These are phyloP conservation scores for Wickerhamomyces rabaulensis DNA, from an alignment of 805 yeast genomes.

Conservation along the genomic window DNA sequence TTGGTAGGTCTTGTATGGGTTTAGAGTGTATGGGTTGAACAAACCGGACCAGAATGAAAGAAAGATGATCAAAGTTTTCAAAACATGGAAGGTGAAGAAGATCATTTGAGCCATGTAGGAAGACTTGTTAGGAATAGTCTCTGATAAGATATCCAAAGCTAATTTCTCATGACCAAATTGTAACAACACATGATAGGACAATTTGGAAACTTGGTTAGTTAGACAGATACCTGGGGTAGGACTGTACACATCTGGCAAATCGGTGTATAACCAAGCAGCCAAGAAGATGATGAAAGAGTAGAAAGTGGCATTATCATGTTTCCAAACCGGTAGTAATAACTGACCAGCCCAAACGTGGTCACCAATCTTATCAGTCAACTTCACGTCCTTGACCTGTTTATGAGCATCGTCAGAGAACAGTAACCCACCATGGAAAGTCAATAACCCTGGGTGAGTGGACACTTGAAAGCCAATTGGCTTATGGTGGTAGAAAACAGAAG, in stretches of 20 bases:
- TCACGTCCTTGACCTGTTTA: constrained; percentile 37
- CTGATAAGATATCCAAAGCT: constrained; percentile 45
- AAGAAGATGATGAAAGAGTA: constrained; percentile 34
- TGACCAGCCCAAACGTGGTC: constrained; percentile 87
- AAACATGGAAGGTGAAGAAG: constrained; percentile 67
- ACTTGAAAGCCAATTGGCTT: constrained; percentile 62
- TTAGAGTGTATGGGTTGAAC: constrained; percentile 66
- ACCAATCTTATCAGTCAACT: constrained; percentile 46
- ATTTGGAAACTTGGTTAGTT: constrained; percentile 50
- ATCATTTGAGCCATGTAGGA: constrained; percentile 48
- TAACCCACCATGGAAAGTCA: constrained; percentile 80
- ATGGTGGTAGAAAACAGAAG: constrained; percentile 65
- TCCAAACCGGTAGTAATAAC: constrained; percentile 73
- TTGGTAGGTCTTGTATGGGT: constrained; percentile 29
- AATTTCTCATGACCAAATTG: constrained; percentile 35
- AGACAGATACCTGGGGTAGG: constrained; percentile 92
- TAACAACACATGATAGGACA: constrained; percentile 24
- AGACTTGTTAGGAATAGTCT: constrained; percentile 36
- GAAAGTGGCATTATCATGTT: constrained; percentile 36
- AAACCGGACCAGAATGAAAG: constrained; percentile 61
- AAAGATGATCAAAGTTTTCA: constrained; percentile 56
- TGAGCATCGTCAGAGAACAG: constrained; percentile 60
- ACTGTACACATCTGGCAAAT: constrained; percentile 80
- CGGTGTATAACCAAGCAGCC: constrained; percentile 81
- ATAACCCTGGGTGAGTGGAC: constrained; percentile 66